phyloP scores from a whole-genome alignment of 2,329 filamentous ascomycete genomes.

The Colletotrichum tropicicola region DNA sequence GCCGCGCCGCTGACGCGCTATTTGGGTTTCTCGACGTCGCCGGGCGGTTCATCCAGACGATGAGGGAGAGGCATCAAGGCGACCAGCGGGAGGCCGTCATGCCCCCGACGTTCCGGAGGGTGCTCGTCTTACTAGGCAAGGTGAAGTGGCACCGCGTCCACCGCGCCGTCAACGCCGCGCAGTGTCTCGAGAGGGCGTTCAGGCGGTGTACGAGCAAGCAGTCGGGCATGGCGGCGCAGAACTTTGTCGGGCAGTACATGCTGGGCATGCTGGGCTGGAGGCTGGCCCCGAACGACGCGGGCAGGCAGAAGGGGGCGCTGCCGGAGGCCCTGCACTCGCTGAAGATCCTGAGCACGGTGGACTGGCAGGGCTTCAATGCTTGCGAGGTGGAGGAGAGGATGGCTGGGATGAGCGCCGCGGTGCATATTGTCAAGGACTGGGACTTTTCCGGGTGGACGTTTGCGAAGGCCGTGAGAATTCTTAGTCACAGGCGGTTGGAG shows the following conservation, averaged over 20 bases:
- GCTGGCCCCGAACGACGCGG: neutral
- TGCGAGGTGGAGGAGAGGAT: neutral
- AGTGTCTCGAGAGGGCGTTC: constrained; percentile 1
- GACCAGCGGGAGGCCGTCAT: neutral
- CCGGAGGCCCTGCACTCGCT: neutral
- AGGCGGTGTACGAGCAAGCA: neutral
- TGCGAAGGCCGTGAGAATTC: neutral
- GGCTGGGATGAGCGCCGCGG: neutral
- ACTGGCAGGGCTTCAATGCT: neutral
- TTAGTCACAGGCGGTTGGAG: neutral
- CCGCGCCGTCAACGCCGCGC: constrained; percentile 13
- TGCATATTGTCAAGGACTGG: constrained; percentile 4
- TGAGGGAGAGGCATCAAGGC: neutral
- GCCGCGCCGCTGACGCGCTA: neutral
- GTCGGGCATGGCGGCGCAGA: neutral
- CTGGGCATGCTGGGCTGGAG: constrained; percentile 18
- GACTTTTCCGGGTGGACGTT: neutral
- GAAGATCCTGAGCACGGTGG: neutral
- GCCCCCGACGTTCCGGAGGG: neutral
- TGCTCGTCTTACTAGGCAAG: neutral
- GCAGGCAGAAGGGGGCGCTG: neutral
- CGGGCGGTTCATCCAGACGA: constrained; percentile 1
- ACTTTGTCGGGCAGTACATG: neutral
- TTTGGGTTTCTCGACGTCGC: neutral
- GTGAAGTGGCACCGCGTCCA: constrained; percentile 15